phyloP scores from a whole-genome alignment of 768 basidiomycete genomes.

The button mushroom (Agaricus bisporus) region DNA sequence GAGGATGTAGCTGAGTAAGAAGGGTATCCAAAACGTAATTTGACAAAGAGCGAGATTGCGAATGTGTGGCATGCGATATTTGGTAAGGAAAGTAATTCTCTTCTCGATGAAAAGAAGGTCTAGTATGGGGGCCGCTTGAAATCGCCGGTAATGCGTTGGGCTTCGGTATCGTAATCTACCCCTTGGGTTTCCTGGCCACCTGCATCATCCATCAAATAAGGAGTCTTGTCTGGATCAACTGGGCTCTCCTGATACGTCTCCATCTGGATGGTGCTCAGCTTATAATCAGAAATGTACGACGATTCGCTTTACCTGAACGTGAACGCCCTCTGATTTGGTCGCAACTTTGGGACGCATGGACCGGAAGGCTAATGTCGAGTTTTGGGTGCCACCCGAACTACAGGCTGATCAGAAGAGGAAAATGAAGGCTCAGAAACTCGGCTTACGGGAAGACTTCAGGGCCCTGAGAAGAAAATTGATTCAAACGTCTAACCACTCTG shows the following conservation, averaged over 20 bases:
- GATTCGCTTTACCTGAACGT: constrained; percentile 44
- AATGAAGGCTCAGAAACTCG: background rate
- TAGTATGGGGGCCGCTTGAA: constrained; percentile 56
- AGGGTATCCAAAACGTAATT: constrained; percentile 6
- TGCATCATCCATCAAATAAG: constrained; percentile 48
- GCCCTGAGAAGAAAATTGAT: constrained; percentile 45
- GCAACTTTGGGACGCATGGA: constrained; percentile 31
- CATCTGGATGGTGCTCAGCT: constrained; percentile 40
- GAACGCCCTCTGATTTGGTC: constrained; percentile 43
- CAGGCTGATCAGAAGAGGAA: constrained; percentile 6
- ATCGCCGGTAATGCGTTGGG: constrained; percentile 51
- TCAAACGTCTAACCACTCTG: constrained; percentile 57
- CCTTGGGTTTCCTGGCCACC: constrained; percentile 38
- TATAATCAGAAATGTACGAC: background rate
- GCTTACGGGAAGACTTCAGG: constrained; percentile 53
- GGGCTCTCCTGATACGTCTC: constrained; percentile 48
- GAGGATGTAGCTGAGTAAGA: constrained; percentile 3
- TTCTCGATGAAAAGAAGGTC: background rate
- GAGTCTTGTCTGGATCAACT: constrained; percentile 24
- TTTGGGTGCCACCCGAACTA: constrained; percentile 32
- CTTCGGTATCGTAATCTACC: constrained; percentile 51
- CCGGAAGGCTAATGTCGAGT: constrained; percentile 59
- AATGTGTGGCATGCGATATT: background rate
- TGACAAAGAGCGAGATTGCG: constrained; percentile 2
- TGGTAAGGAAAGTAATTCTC: constrained; percentile 1